Conservation (phyloP, 2,329 filamentous ascomycete genomes). For the Paecilomyces sp. region DNA sequence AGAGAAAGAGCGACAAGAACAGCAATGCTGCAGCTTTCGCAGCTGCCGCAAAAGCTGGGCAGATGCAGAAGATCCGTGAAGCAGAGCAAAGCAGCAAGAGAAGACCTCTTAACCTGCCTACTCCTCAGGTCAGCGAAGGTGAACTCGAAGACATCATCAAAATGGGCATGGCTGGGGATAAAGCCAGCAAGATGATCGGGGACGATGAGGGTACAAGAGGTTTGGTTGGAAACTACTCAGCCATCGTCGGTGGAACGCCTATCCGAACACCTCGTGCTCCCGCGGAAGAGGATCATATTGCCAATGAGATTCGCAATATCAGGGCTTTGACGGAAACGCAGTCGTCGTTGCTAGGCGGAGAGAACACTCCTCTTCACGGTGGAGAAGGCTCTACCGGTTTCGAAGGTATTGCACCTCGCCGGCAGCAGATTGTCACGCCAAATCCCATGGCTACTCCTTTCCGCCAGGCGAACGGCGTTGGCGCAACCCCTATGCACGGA, state of each 20-base stretch:
- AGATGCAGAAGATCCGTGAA: constrained; percentile 89
- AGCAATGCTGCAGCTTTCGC: constrained; percentile 68
- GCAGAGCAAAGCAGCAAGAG: constrained; percentile 96
- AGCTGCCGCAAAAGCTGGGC: constrained; percentile 85
- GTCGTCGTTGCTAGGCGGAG: constrained; percentile 84
- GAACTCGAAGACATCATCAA: constrained; percentile 98
- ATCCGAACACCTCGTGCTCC: constrained; percentile 89
- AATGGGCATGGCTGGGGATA: constrained; percentile 91
- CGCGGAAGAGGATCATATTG: constrained; percentile 88
- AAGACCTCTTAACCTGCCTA: constrained; percentile 70
- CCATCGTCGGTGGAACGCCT: constrained; percentile 71
- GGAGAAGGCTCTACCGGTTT: constrained; percentile 79
- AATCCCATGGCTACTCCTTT: constrained; percentile 93
- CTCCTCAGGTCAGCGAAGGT: constrained; percentile 84
- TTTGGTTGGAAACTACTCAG: constrained; percentile 78
- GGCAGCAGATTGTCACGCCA: constrained; percentile 77
- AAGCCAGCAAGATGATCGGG: constrained; percentile 66
- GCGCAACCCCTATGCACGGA: constrained; percentile 55
- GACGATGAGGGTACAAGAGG: constrained; percentile 78
- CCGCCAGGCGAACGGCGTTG: constrained; percentile 57
- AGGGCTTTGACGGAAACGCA: constrained; percentile 87
- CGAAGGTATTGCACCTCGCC: constrained; percentile 72
- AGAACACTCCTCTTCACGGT: constrained; percentile 84
- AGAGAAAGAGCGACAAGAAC: constrained; percentile 81
- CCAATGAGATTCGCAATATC: constrained; percentile 94